Evolutionary conservation across 306 rosid genomes (phyloP).

Genomic region (Malus domestica): DNA sequence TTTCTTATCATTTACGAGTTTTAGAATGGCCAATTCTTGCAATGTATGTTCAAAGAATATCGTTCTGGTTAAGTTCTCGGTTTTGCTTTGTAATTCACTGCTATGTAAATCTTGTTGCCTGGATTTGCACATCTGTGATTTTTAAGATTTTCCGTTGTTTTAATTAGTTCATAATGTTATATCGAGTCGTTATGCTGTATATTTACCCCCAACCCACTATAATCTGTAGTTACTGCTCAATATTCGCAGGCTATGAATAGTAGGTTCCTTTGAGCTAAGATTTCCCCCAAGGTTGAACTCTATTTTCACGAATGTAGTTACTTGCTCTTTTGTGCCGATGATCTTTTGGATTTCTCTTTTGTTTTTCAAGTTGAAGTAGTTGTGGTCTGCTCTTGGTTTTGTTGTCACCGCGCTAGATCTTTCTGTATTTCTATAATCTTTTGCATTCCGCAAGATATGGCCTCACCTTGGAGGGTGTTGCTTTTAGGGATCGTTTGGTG

Average conservation of each 20-base stretch:
- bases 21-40: neutral
- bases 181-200: neutral
- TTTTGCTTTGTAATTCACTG: neutral
- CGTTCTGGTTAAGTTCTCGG: neutral
- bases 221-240: neutral
- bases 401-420: neutral
- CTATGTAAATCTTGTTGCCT: neutral
- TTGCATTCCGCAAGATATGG: neutral
- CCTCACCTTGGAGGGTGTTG: slow-evolving; percentile 1
- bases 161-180: neutral
- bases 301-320: neutral
- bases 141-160: neutral
- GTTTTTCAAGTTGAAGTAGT: neutral
- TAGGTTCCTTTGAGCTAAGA: neutral
- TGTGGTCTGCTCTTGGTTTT: neutral
- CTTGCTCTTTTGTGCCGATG: neutral
- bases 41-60: neutral
- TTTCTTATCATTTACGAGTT: slow-evolving; percentile 6
- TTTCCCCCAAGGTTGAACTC: neutral
- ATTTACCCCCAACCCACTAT: neutral
- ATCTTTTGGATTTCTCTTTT: neutral
- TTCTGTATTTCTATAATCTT: neutral
- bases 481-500: slow-evolving; percentile 85
- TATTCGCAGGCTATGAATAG: neutral
- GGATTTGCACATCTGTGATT: neutral